Evolutionary conservation across 2,329 filamentous ascomycete species (phyloP).

Genomic region (Onygena corvina): DNA sequence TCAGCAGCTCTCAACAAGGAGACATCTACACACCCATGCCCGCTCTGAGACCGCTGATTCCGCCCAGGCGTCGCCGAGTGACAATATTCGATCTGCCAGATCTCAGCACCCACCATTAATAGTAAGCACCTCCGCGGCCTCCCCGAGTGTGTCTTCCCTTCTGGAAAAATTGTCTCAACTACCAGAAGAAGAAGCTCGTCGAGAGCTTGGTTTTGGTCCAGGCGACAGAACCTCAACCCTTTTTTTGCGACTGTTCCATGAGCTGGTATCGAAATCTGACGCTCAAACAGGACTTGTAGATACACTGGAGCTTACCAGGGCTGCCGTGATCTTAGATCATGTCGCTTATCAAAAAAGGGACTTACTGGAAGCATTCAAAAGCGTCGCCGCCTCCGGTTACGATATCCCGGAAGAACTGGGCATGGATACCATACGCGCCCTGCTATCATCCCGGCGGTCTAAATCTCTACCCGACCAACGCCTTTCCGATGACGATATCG

Average conservation of each 20-base stretch:
- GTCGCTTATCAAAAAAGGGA: conserved; percentile 26
- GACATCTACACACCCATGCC: background rate
- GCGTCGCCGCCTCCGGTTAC: conserved; percentile 26
- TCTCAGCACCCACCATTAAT: background rate
- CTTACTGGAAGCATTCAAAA: conserved; percentile 26
- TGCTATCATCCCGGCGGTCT: conserved; percentile 23
- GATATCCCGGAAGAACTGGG: conserved; percentile 27
- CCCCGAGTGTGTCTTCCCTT: conserved; percentile 15
- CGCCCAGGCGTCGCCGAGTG: background rate
- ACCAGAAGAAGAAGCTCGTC: conserved; percentile 22
- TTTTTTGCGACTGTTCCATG: conserved; percentile 34
- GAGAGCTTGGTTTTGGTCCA: conserved; percentile 28
- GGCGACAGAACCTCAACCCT: conserved; percentile 31
- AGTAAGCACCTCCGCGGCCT: background rate
- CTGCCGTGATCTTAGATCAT: conserved; percentile 31
- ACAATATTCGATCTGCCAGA: background rate
- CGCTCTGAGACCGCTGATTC: background rate
- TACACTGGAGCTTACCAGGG: conserved; percentile 27
- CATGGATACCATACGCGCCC: conserved; percentile 26
- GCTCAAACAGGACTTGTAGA: conserved; percentile 22
- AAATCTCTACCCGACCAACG: conserved; percentile 11
- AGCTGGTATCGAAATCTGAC: conserved; percentile 19
- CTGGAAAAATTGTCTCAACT: conserved; percentile 23
- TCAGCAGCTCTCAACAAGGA: background rate
- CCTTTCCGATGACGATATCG: conserved; percentile 21